phyloP scores from a whole-genome alignment of 768 basidiomycete genomes.

The Rhizopogon roseolus region DNA sequence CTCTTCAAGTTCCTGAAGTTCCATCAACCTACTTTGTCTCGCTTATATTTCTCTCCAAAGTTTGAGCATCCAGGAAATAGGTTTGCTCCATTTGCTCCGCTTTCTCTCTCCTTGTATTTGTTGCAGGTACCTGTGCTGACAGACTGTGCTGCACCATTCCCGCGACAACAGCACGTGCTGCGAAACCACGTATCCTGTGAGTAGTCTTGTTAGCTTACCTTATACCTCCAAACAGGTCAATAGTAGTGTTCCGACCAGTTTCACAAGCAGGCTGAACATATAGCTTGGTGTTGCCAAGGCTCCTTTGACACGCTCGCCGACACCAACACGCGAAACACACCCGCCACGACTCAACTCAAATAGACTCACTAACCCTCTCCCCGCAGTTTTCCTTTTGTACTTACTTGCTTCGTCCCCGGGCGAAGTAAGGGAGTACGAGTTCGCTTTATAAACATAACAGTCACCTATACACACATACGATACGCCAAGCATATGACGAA shows the following conservation, averaged over 20 bases:
- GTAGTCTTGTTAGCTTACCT: not conserved
- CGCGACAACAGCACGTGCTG: slow-evolving; percentile 17
- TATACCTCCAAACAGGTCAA: not conserved
- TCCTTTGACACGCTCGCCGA: too few relatives aligned
- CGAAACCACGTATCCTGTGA: slow-evolving; percentile 18
- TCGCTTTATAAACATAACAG: too few relatives aligned
- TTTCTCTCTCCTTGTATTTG: slow-evolving; percentile 2
- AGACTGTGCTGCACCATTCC: too few relatives aligned
- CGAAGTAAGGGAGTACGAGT: too few relatives aligned
- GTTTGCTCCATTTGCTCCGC: not conserved
- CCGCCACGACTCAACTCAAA: too few relatives aligned
- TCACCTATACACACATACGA: too few relatives aligned
- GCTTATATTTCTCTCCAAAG: not conserved
- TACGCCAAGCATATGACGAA: too few relatives aligned
- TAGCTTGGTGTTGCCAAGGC: not conserved
- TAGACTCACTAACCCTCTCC: too few relatives aligned
- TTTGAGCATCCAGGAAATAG: not conserved
- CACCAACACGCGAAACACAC: too few relatives aligned
- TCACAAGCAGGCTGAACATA: not conserved
- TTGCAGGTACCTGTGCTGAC: not conserved
- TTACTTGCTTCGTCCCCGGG: too few relatives aligned
- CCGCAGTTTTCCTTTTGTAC: too few relatives aligned
- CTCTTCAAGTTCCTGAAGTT: too few relatives aligned
- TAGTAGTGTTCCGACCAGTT: not conserved
- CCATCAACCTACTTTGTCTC: not conserved